These are phyloP conservation scores for Tremellales sp. DNA, from an alignment of 1,284 basidiomycete genomes.

Conservation along the genomic window DNA sequence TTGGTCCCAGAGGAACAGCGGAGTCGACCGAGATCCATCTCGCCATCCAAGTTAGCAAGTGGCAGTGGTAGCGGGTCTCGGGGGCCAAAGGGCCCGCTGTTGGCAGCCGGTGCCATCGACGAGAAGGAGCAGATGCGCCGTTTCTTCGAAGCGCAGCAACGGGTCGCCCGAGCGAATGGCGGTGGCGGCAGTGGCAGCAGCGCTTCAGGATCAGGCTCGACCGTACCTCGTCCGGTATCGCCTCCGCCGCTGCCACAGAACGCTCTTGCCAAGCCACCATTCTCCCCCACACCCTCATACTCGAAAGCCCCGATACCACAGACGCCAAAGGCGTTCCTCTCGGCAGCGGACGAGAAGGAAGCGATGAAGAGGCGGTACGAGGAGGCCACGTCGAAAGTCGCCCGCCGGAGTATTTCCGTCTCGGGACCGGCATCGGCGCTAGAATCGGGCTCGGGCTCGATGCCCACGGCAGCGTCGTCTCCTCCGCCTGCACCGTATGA, in stretches of 20 bases:
- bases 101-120: constrained; percentile 17
- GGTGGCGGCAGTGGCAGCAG: background rate
- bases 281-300: too few species aligned
- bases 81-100: too few species aligned
- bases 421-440: background rate
- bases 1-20: too few species aligned
- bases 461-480: too few species aligned
- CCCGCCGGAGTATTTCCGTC: constrained; percentile 1
- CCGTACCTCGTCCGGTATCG: constrained; percentile 10
- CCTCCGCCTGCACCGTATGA: constrained; percentile 5
- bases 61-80: too few species aligned
- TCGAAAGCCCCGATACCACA: too few species aligned
- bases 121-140: constrained; percentile 21
- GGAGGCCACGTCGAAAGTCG: constrained; percentile 18
- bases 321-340: constrained; percentile 12
- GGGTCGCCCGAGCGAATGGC: background rate
- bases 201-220: background rate
- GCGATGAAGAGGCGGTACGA: constrained; percentile 32
- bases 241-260: constrained; percentile 7
- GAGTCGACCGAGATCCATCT: background rate
- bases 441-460: background rate
- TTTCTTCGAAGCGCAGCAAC: constrained; percentile 16
- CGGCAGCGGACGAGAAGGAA: constrained; percentile 37
- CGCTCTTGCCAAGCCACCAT: too few species aligned
- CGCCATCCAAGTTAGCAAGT: constrained; percentile 1